Base-by-base conservation (phyloP, 2,329 filamentous ascomycete genomes). In the Fusarium protoensiforme region DNA sequence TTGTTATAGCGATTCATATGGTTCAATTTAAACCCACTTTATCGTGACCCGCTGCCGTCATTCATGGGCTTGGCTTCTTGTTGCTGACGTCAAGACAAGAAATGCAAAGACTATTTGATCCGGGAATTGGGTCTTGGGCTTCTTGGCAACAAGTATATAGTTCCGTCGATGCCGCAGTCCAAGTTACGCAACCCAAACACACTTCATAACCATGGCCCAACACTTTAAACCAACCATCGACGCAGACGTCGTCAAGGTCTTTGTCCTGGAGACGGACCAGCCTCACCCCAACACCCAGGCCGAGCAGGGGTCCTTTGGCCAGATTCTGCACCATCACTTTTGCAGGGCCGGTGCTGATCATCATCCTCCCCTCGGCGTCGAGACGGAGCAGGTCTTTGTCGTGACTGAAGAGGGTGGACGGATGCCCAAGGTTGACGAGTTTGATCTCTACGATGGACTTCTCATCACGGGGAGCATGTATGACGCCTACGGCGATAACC, bases 391-490 rank as follows among this genome's bases (percentile, higher is more conserved):
- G 77, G 81, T 86, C 39, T 90, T 87, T 72, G 84, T 91, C 7
- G 87, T 91, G 6, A 82, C 86, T 11, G 84, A 86, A 11, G 75
- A 84, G 36, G 83, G 84, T 13, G 86, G 86, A 5, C 80, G 82
- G 11, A 84, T 89, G 20, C 87, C 87, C 0, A 81, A 80, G 5
- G 78, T 81, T 4, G 81, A 84, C 2, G 87, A 89, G 7, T 86
- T 90, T 39, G 88, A 92, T 1, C 84, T 89, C 14, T 86, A 94
- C 31, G 92, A 96, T 83, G 93, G 91, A 1, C 83, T 96, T n/a
- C 82, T 96, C 38, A 87, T 96, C 60, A 93, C 92, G 1, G 94
- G 94, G 4, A 85, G 84, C 88, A 90, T 88, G 81, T 87, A 90
- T 79, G 92, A 93, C 78, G 90, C 93, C 0, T 94, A 92, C 76